Evolutionary conservation across 495 filamentous ascomycete genomes (phyloP), one percentile per base, ranked within the genome.

Genomic region (Hypoxylon cercidicola): DNA sequence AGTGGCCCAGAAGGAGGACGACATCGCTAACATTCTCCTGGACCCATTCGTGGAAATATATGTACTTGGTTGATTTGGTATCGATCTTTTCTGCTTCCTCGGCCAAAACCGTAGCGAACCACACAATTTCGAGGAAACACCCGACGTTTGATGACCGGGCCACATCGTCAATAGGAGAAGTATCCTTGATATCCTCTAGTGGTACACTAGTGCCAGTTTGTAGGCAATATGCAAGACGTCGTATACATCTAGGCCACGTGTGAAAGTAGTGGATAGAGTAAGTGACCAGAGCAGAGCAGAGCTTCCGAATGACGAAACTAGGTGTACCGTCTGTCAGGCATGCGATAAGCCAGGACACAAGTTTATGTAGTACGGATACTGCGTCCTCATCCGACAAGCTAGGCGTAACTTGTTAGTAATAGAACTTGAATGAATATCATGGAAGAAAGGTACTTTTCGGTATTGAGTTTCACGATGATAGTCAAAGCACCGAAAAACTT

Each of bases 401-500:
- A 56, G 83, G 7, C n/a, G 9, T 6, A 10, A 47, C 30, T 32
- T 32, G 1, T 59, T 41, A 78, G 76, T 87, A 90, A 54, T 35
- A 19, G 34, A 56, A 66, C 44, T 21, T 34, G 30, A 32, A 34
- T 39, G 0, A 19, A 30, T 1, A 53, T n/a, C 11, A 30, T 2
- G 23, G 23, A 39, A 1, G 47, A 28, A 9, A 66, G 76, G 49
- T 78, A 91, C 91, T 85, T 90, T 72, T 94, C 90, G 32, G 85
- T 84, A 65, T 97, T 97, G 48, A 97, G 81, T 77, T 97, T 97
- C 46, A 97, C 88, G 13, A 89, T 95, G 68, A 97, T 92, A 0
- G 93, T 97, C 60, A 96, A 81, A 28, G 94, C 95, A n/a, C 90
- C 95, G 73, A 93, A 97, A 79, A 97, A 99, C 39, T 90, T 87